These are phyloP conservation scores for Amanita rubescens DNA, from an alignment of 768 basidiomycete genomes.

Conservation along the genomic window DNA sequence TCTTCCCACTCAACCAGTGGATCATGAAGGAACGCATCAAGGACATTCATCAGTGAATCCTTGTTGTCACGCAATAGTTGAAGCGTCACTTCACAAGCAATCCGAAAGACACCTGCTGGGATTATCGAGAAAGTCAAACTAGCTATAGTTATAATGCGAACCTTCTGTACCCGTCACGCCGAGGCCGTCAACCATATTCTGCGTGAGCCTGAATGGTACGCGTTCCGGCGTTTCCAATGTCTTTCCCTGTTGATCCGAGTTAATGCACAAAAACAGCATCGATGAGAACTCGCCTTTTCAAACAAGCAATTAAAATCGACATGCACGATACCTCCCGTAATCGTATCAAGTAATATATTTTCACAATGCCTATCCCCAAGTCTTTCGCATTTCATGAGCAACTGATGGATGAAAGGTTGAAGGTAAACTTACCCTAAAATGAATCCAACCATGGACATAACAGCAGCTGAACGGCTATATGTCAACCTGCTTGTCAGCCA, in stretches of 20 bases:
- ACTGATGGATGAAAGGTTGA: neutral
- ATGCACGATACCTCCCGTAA: conserved; percentile 87
- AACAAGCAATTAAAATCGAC: conserved; percentile 98
- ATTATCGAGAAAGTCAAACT: neutral
- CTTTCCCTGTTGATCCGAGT: conserved; percentile 51
- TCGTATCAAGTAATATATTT: conserved; percentile 88
- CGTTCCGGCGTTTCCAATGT: conserved; percentile 81
- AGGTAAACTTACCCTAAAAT: conserved; percentile 73
- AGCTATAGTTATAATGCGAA: conserved; percentile 13
- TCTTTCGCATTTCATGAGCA: conserved; percentile 29
- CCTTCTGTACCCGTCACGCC: conserved; percentile 94
- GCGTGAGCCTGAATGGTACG: conserved; percentile 92
- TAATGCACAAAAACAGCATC: neutral
- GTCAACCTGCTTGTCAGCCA: conserved; percentile 88
- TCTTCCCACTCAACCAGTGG: conserved; percentile 96
- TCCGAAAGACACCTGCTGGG: conserved; percentile 72
- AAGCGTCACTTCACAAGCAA: conserved; percentile 86
- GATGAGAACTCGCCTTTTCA: conserved; percentile 62
- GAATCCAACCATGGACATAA: conserved; percentile 98
- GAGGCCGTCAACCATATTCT: conserved; percentile 86
- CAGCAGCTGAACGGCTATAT: conserved; percentile 86
- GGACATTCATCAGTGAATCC: conserved; percentile 89
- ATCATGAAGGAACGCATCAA: conserved; percentile 96
- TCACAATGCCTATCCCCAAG: conserved; percentile 97
- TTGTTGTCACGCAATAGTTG: conserved; percentile 82